Evolutionary conservation across 202 grass and related monocot genomes (phyloP).

Genomic region (Panicum virgatum): DNA sequence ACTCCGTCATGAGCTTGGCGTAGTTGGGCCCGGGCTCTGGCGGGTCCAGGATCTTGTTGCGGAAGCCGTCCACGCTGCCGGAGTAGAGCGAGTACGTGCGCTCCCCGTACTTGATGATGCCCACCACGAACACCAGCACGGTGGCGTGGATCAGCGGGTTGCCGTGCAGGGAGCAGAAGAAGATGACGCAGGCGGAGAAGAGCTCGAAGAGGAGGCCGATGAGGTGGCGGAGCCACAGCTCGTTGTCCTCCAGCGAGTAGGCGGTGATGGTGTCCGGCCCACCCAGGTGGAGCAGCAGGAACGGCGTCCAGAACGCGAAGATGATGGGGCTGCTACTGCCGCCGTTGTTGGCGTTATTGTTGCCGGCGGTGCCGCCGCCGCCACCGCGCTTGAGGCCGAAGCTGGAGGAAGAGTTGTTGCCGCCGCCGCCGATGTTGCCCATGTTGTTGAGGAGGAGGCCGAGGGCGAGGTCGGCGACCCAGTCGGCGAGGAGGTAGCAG

Average conservation of each 20-base stretch:
- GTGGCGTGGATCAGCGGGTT: too few species aligned
- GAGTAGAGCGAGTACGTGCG: too few species aligned
- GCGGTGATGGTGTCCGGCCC: constrained; percentile 75
- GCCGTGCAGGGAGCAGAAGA: constrained; percentile 27
- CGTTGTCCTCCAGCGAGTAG: constrained; percentile 75
- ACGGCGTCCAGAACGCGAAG: constrained; percentile 76
- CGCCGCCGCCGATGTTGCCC: constrained; percentile 32
- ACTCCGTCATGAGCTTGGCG: too few species aligned
- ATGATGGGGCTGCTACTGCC: constrained; percentile 26
- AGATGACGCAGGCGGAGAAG: constrained; percentile 41
- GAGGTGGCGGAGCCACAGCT: constrained; percentile 77
- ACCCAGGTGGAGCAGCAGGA: constrained; percentile 76
- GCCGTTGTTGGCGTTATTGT: too few species aligned
- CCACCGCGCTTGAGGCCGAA: constrained; percentile 20
- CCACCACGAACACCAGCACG: too few species aligned
- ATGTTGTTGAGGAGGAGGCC: constrained; percentile 66
- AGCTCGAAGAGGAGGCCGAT: constrained; percentile 62
- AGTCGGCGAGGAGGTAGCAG: constrained; percentile 64
- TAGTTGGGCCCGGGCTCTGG: too few species aligned
- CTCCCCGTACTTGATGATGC: too few species aligned
- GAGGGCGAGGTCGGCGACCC: constrained; percentile 63
- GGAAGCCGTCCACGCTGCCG: too few species aligned
- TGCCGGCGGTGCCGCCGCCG: background rate
- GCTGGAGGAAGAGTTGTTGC: background rate
- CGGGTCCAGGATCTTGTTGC: too few species aligned